phyloP scores from a whole-genome alignment of 164 flowering plant genomes.

The Stephania japonica region DNA sequence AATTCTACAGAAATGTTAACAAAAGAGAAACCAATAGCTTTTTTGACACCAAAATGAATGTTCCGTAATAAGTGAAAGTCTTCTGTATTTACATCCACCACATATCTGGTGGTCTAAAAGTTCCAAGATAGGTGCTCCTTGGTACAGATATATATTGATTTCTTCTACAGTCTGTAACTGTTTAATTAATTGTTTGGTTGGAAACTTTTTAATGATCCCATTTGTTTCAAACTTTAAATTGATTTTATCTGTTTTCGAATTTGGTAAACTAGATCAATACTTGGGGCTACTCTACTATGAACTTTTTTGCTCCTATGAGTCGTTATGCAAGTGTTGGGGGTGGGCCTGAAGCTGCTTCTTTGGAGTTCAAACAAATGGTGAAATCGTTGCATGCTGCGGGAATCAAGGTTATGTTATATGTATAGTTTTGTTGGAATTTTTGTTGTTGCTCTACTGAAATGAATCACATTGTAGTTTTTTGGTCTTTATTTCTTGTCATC shows the following conservation, averaged over 20 bases:
- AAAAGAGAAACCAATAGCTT: not conserved
- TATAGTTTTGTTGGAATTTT: not conserved
- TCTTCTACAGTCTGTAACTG: not conserved
- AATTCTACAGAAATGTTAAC: not conserved
- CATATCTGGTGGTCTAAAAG: not conserved
- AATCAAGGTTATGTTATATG: constrained; percentile 59
- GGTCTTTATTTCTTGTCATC: not conserved
- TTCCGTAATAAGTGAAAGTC: not conserved
- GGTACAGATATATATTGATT: not conserved
- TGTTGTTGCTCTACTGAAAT: no score
- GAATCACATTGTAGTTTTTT: no score
- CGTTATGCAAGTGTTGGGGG: constrained; percentile 95
- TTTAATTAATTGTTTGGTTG: not conserved
- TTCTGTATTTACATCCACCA: not conserved
- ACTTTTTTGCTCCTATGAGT: constrained; percentile 99
- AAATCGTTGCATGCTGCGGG: constrained; percentile 91
- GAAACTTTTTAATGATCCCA: not conserved
- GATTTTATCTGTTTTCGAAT: not conserved
- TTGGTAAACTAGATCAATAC: constrained; percentile 62
- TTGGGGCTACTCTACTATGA: constrained; percentile 96
- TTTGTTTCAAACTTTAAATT: not conserved
- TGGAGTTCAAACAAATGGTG: constrained; percentile 90
- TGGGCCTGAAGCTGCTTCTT: constrained; percentile 71
- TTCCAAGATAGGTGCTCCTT: not conserved
- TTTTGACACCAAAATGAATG: not conserved